Percentiles rank a stretch among this genome's conserved stretches.
Conservation (phyloP, 148 eudicot genomes). For the Nepenthes gracilis region DNA sequence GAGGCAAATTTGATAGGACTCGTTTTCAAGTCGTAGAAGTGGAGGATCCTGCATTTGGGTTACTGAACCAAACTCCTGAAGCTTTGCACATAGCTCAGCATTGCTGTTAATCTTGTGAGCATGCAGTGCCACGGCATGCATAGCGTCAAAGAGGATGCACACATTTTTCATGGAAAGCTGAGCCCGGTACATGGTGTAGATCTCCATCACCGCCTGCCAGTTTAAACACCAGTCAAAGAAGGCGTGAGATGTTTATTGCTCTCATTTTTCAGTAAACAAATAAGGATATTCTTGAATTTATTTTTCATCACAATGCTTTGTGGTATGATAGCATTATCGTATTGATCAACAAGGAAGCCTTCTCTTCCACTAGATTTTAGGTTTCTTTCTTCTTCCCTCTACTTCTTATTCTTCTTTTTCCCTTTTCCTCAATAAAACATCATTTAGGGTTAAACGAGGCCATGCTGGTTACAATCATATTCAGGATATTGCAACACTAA, state of each 20-base stretch:
- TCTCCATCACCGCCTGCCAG: conserved; percentile 81
- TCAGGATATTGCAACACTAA: too few species aligned
- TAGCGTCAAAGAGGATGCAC: conserved; percentile 49
- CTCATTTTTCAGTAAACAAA: too few species aligned
- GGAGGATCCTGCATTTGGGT: conserved; percentile 99
- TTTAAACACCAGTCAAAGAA: not conserved
- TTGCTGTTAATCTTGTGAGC: conserved; percentile 81
- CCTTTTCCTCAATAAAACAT: too few species aligned
- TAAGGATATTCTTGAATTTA: too few species aligned
- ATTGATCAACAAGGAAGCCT: too few species aligned
- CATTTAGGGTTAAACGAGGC: too few species aligned
- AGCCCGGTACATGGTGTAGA: conserved; percentile 58
- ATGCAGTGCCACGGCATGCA: conserved; percentile 62
- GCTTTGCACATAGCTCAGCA: conserved; percentile 46
- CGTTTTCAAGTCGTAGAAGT: conserved; percentile 84
- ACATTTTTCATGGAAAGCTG: conserved; percentile 53
- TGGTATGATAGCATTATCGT: too few species aligned
- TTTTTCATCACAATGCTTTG: too few species aligned
- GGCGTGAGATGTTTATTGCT: not conserved
- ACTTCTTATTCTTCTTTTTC: too few species aligned
- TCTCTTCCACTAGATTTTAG: too few species aligned
- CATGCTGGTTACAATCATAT: too few species aligned
- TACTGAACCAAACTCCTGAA: conserved; percentile 58
- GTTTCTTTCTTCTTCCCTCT: too few species aligned
- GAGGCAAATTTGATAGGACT: conserved; percentile 89